Base-by-base conservation (phyloP, 306 rosid species). In the Corylus avellana region DNA sequence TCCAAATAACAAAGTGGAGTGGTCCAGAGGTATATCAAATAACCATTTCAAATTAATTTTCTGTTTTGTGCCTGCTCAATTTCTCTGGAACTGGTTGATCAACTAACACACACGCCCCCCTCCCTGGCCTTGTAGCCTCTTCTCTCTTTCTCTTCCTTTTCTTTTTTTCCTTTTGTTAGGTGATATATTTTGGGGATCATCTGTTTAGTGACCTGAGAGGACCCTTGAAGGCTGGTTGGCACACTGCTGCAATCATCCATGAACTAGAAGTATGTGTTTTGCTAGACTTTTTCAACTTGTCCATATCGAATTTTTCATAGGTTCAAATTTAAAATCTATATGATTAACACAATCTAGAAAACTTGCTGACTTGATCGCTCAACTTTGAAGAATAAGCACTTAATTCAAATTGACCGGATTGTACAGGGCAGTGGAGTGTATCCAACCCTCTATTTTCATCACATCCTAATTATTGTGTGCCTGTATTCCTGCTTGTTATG, bases 191-290 rank as follows among this genome's bases (percentile, higher is more conserved):
- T 86, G 98, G 98, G 71, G 98, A 95, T 81, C 98, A 95, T 82
- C 92, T 95, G 55, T 95, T 95, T 73, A 92, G 98, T 2, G 98
- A 95, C 84, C 88, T 95, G 86, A 95, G 97, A 85, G 98, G 95
- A 3, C 98, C 97, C 70, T 89, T 95, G 70, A 95, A 92, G 89
- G 97, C 97, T 83, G 98, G 98, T 79, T 95, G 98, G 98, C 98
- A 94, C 76, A 95, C 98, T 78, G 98, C 94, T 55, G 98, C 98
- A 54, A 86, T 95, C 88, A 95, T 95, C 80, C 92, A 91, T 64
- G 97, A 95, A 85, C 87, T 95, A 70, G 97, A 95, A 86, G 98
- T 93, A 86, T 54, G 84, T 64, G 22, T 79, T 75, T 58, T 54
- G 66, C 70, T 48, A 75, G 37, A 66, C 51, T 77, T 67, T 73